Evolutionary conservation across 83 land plant species (phyloP), one percentile per base, ranked within the genome.

Genomic region (Picea abies): DNA sequence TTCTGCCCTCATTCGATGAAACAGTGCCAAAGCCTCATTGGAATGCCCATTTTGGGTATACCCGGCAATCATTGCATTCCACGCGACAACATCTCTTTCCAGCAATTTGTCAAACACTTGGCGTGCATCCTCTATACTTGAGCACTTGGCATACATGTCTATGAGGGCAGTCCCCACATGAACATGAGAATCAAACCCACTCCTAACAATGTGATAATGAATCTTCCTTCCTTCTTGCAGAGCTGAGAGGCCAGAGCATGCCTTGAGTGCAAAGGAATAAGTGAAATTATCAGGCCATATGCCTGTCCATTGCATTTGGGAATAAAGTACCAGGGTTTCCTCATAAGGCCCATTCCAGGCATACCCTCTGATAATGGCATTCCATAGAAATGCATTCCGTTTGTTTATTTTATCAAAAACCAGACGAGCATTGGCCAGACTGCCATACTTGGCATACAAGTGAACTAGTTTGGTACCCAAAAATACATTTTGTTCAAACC

Each of bases 11-110:
- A 89, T 89, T 23, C 80, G 79, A 35, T 17, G 75, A 68, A 89
- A 84, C 17, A 83, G 22, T 15, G 70, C 79, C 52, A 87, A 2
- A 14, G 80, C 87, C 67, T 83, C 78, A 5, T 81, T 81, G 23
- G 80, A 61, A 12, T 70, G 7, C 12, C 80, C 83, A 83, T 84
- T 87, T 19, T 83, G 72, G 19, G 72, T 63, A 78, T 62, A 83
- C 29, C 91, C 91, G 78, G 84, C 76, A 62, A 87, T 89, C 81
- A 85, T 84, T 2, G 89, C 82, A 68, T 87, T 89, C 89, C 89
- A 89, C 5, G 87, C 82, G 35, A 89, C 81, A n/a, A 89, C 83
- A 71, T 89, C 89, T 76, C 84, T 75, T 3, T 81, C 80, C 77
- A n/a, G 20, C 91, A 89, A 81, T 84, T 70, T 77, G 63, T 85